These are phyloP conservation scores for Zelopaecilomyces penicillatus DNA, from an alignment of 2,329 filamentous ascomycete species.

Conservation along the genomic window DNA sequence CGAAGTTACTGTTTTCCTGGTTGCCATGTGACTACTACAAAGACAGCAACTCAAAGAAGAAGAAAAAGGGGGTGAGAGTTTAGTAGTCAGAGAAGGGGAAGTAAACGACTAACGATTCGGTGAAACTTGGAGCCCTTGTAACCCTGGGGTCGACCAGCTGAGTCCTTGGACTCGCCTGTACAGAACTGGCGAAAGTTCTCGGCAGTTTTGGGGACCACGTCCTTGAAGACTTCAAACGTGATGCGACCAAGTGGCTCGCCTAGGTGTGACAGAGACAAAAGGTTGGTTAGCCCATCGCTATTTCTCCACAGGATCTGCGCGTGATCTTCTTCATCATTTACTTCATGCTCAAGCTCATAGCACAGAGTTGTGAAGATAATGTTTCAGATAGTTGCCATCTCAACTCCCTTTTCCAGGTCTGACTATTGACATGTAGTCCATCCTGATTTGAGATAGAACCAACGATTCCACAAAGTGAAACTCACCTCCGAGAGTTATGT, in stretches of 20 bases:
- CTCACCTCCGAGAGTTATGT: conserved; percentile 70
- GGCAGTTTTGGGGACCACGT: conserved; percentile 77
- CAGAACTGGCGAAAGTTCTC: conserved; percentile 98
- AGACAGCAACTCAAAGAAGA: conserved; percentile 1
- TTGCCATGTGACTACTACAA: background rate
- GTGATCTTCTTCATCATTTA: no score
- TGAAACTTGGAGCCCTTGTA: conserved; percentile 96
- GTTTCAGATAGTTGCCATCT: no score
- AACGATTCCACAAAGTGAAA: conserved; percentile 5
- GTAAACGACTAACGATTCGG: conserved; percentile 59
- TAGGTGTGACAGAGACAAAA: conserved; percentile 24
- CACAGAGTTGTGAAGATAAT: no score
- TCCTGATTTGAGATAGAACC: no score
- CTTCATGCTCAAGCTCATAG: no score
- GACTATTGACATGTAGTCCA: no score
- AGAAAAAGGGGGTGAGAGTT: conserved; percentile 1
- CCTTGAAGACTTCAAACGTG: conserved; percentile 82
- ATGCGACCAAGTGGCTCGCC: conserved; percentile 80
- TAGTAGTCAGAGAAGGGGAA: background rate
- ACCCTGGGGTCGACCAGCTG: conserved; percentile 70
- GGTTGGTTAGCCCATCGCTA: conserved; percentile 4
- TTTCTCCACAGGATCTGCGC: no score
- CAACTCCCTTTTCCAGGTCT: no score
- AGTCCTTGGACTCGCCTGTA: conserved; percentile 82
- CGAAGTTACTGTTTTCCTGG: no score